Percentiles rank a stretch among this genome's conserved stretches.
These are phyloP conservation scores for Cornus suecica DNA, from an alignment of 148 eudicot genomes.

Conservation along the genomic window DNA sequence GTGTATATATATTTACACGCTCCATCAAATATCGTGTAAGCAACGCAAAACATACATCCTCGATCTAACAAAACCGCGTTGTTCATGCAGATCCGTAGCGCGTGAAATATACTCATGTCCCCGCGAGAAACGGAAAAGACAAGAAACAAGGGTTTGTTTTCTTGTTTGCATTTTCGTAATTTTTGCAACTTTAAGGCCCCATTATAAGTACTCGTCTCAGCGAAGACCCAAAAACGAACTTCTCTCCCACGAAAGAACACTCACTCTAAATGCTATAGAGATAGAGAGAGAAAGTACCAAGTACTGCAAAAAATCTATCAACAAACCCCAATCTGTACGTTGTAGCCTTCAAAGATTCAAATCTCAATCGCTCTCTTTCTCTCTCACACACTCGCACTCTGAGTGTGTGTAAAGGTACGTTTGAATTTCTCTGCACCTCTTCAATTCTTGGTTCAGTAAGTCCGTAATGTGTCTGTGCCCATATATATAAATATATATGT, in stretches of 20 bases:
- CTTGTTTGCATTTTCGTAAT: slow-evolving; percentile 20
- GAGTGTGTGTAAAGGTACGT: slow-evolving; percentile 47
- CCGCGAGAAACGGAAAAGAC: slow-evolving; percentile 9
- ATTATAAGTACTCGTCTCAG: not conserved
- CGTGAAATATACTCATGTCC: no score
- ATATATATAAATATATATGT: not conserved
- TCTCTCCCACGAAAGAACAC: slow-evolving; percentile 49
- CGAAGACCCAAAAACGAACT: not conserved
- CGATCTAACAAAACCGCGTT: not conserved
- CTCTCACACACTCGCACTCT: no score
- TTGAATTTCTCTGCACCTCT: slow-evolving; percentile 31
- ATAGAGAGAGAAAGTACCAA: not conserved
- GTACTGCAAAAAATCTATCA: not conserved
- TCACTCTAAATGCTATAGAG: slow-evolving; percentile 22
- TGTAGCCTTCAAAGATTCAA: slow-evolving; percentile 21
- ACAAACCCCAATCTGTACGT: not conserved
- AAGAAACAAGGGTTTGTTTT: no score
- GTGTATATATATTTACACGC: not conserved
- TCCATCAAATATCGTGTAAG: not conserved
- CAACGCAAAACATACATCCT: not conserved
- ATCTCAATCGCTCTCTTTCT: slow-evolving; percentile 1
- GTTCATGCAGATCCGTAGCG: not conserved
- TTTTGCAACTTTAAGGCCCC: slow-evolving; percentile 15
- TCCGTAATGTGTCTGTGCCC: not conserved
- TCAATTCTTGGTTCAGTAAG: not conserved